These are phyloP conservation scores for Monosporascus sp. DNA, from an alignment of 2,329 filamentous ascomycete species.

Conservation along the genomic window DNA sequence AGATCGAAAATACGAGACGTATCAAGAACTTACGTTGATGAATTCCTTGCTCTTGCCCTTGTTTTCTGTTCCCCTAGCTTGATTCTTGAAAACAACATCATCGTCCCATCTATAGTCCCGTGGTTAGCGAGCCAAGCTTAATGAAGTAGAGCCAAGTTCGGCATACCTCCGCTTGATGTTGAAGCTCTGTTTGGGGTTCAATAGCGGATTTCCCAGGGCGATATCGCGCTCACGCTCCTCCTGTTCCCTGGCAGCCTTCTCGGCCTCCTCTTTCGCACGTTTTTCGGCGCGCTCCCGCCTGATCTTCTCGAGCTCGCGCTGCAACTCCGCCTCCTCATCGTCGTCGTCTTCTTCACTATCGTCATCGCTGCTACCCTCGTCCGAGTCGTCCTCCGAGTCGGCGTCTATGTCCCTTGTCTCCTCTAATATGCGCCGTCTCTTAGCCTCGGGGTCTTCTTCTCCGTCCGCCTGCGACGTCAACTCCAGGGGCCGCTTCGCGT, in stretches of 20 bases:
- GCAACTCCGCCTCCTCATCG: constrained; percentile 81
- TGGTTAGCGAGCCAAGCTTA: constrained; percentile 1
- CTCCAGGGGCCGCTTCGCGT: constrained; percentile 62
- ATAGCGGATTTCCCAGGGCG: constrained; percentile 82
- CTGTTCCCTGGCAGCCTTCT: constrained; percentile 73
- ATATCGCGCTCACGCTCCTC: constrained; percentile 84
- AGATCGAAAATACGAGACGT: not conserved
- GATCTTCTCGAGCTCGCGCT: constrained; percentile 92
- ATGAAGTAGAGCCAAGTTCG: not conserved
- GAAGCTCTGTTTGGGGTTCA: constrained; percentile 78
- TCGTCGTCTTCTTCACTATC: constrained; percentile 54
- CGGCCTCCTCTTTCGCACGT: constrained; percentile 75
- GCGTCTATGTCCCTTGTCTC: constrained; percentile 87
- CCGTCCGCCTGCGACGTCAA: constrained; percentile 34
- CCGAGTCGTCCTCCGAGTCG: constrained; percentile 57
- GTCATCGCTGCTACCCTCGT: constrained; percentile 41
- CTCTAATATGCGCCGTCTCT: constrained; percentile 79
- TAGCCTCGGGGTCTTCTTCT: constrained; percentile 71
- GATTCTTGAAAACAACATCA: constrained; percentile 98
- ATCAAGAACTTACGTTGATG: constrained; percentile 67
- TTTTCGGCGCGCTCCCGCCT: constrained; percentile 79
- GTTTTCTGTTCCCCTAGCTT: constrained; percentile 90
- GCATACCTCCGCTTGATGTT: constrained; percentile 68
- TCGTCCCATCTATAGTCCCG: constrained; percentile 74
- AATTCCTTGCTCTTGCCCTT: constrained; percentile 88